Conservation (phyloP, 2,329 filamentous ascomycete genomes). For the Berkeleyomyces basicola region DNA sequence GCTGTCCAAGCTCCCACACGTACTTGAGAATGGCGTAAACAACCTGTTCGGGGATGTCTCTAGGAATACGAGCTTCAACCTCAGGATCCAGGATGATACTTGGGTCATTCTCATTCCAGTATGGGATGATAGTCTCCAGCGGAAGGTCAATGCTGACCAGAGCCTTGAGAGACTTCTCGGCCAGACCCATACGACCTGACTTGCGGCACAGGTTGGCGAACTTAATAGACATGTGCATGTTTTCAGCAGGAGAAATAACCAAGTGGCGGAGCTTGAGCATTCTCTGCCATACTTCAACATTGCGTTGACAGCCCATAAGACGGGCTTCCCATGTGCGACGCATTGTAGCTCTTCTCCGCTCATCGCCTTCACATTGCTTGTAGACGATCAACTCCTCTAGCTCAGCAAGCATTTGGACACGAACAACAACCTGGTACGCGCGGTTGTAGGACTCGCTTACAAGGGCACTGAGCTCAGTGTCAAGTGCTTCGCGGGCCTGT, state of each 20-base stretch:
- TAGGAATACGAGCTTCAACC: constrained; percentile 16
- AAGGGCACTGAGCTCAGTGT: constrained; percentile 86
- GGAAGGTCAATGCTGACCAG: constrained; percentile 59
- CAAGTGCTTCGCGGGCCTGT: constrained; percentile 80
- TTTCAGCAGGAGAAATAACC: constrained; percentile 80
- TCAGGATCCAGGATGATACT: constrained; percentile 14
- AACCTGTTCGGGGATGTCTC: constrained; percentile 53
- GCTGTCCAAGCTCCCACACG: constrained; percentile 75
- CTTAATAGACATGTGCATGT: constrained; percentile 99
- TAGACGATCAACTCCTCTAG: constrained; percentile 96
- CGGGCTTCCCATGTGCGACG: constrained; percentile 90
- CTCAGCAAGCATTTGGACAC: constrained; percentile 97
- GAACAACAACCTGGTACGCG: constrained; percentile 93
- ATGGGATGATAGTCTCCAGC: constrained; percentile 43
- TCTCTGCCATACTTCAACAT: constrained; percentile 95
- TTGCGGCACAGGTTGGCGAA: constrained; percentile 97
- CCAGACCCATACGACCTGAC: constrained; percentile 81
- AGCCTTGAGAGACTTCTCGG: constrained; percentile 85
- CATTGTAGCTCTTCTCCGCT: constrained; percentile 79
- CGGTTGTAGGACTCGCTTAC: constrained; percentile 98
- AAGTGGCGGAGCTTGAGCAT: constrained; percentile 91
- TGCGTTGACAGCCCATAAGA: constrained; percentile 85
- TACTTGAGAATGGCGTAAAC: constrained; percentile 96
- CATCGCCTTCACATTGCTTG: constrained; percentile 73
- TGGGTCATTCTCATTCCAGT: constrained; percentile 31